Evolutionary conservation across 768 basidiomycete species (phyloP).

Genomic region (Lactarius sp.): DNA sequence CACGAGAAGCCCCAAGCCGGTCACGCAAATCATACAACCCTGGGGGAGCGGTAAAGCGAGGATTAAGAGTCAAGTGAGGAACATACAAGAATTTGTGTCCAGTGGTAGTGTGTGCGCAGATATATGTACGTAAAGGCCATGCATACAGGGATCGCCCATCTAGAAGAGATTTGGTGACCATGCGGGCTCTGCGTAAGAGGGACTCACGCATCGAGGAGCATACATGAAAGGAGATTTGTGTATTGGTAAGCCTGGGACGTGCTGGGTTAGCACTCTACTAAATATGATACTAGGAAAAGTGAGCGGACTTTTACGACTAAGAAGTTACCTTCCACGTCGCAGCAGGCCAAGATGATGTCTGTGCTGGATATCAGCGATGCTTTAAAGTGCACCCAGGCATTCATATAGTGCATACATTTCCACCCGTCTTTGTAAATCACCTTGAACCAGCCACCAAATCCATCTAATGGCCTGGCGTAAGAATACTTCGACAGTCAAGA

Average conservation of each 20-base stretch:
- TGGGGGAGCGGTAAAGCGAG: slow-evolving; percentile 27
- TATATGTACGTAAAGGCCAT: slow-evolving; percentile 80
- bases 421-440: slow-evolving; percentile 73
- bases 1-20: slow-evolving; percentile 76
- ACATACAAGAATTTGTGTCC: slow-evolving; percentile 74
- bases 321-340: slow-evolving; percentile 88
- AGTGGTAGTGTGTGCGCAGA: slow-evolving; percentile 74
- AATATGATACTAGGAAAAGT: neutral
- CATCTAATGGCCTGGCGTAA: slow-evolving; percentile 44
- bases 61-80: neutral
- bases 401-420: slow-evolving; percentile 58
- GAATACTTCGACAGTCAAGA: neutral
- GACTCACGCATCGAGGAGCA: slow-evolving; percentile 83
- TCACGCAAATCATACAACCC: slow-evolving; percentile 71
- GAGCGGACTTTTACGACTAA: slow-evolving; percentile 63
- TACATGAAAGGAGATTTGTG: slow-evolving; percentile 82
- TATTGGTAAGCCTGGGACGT: slow-evolving; percentile 66
- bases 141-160: slow-evolving; percentile 88
- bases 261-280: neutral
- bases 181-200: neutral
- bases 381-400: neutral
- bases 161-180: slow-evolving; percentile 29
- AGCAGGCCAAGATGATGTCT: slow-evolving; percentile 76
- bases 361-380: slow-evolving; percentile 8
- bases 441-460: slow-evolving; percentile 77